Evolutionary conservation across 768 basidiomycete genomes (phyloP), one percentile per base, ranked within the genome.

Genomic region (Sarcodon aspratus): DNA sequence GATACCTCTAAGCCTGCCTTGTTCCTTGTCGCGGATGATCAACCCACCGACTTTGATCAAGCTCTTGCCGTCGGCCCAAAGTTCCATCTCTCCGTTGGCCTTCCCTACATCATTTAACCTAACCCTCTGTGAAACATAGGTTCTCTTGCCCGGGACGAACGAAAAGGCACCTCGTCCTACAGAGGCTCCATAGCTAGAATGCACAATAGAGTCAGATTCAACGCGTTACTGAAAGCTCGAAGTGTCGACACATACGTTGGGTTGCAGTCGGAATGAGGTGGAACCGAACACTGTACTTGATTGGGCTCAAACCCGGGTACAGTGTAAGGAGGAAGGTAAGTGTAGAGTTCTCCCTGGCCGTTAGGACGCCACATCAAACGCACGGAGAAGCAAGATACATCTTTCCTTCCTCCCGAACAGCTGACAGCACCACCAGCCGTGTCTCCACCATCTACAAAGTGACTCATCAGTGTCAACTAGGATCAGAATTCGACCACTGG

Each of bases 291-390:
- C 9, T 74, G 64, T 36, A 58, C 65, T 60, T 74, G 57, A 66
- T 81, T 80, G 21, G 68, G 72, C 5, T 58, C 36, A 62, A 70
- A 73, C 36, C 57, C 58, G 15, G 61, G 32, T 45, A 65, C 62
- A 45, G 57, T 68, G 13, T 9, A 42, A 46, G 70, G 69, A 12
- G 71, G 71, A 32, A 69, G 59, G 55, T 74, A 73, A 34, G 69
- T 68, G 63, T 73, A 74, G 31, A 71, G 52, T 59, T 74, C 73
- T 40, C 70, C 61, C 37, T 49, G 50, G 42, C 57, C 63, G 9
- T 72, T 61, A 8, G 67, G 62, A 48, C 81, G 74, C 78, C 79
- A 87, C 85, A 87, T 87, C 50, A 84, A 64, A 52, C 83, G 78
- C 31, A 74, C 74, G 15, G 77, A 79, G 68, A 80, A 84, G 73